Evolutionary conservation across 495 filamentous ascomycete species (phyloP).

Genomic region (Neurospora tetraspora): DNA sequence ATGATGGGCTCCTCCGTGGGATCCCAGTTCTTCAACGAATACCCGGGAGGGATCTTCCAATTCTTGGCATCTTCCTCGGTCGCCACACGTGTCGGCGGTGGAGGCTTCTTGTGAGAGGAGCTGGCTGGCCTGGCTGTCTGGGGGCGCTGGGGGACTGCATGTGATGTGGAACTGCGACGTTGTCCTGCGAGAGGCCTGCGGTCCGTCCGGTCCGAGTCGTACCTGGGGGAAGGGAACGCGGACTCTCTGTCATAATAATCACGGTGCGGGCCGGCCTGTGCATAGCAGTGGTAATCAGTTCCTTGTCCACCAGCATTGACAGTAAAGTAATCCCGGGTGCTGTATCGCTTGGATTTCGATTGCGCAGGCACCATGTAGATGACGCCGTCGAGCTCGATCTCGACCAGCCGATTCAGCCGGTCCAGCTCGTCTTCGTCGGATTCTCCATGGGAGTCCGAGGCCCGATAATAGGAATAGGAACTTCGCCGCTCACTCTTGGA

Average conservation of each 20-base stretch:
- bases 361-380: constrained; percentile 36
- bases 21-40: constrained; percentile 98
- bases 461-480: constrained; percentile 44
- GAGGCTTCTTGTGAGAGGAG: constrained; percentile 26
- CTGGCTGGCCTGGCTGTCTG: constrained; percentile 34
- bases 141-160: constrained; percentile 24
- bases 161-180: constrained; percentile 34
- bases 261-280: constrained; percentile 34
- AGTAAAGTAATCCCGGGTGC: constrained; percentile 20
- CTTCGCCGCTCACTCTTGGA: constrained; percentile 38
- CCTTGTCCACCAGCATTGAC: constrained; percentile 40
- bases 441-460: constrained; percentile 42
- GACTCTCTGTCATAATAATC: constrained; percentile 30
- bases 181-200: constrained; percentile 25
- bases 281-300: constrained; percentile 48
- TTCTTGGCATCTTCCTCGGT: constrained; percentile 76
- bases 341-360: constrained; percentile 30
- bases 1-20: constrained; percentile 85
- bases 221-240: constrained; percentile 32
- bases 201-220: constrained; percentile 25
- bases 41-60: constrained; percentile 79
- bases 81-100: constrained; percentile 47
- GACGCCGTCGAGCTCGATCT: constrained; percentile 41
- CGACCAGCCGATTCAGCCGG: constrained; percentile 15
- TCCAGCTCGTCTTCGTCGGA: constrained; percentile 49